Evolutionary conservation across 1,284 basidiomycete species (phyloP).

Genomic region (Fomitopsis schrenkii): DNA sequence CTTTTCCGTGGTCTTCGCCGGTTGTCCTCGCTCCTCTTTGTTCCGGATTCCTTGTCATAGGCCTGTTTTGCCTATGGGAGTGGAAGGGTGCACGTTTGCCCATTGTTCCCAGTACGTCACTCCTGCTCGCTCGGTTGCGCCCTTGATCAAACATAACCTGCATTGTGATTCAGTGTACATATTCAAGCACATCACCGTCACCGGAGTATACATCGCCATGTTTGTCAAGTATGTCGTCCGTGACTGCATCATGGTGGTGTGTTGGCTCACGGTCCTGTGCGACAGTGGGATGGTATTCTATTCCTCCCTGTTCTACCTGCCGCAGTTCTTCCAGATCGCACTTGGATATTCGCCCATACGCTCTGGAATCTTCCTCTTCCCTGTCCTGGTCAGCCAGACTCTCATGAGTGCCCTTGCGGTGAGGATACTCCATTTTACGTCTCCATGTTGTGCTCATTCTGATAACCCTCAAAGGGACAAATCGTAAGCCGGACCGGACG

Average conservation of each 20-base stretch:
- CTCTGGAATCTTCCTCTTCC: constrained; percentile 60
- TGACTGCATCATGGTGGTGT: background rate
- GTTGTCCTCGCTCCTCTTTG: constrained; percentile 60
- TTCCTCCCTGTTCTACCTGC: constrained; percentile 61
- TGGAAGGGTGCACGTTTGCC: constrained; percentile 66
- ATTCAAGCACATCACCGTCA: constrained; percentile 67
- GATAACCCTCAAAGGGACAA: background rate
- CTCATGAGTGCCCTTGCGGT: constrained; percentile 52
- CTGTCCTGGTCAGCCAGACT: constrained; percentile 64
- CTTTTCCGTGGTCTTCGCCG: constrained; percentile 65
- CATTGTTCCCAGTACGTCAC: constrained; percentile 56
- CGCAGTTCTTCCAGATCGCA: constrained; percentile 74
- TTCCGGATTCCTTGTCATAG: constrained; percentile 50
- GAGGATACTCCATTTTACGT: constrained; percentile 12
- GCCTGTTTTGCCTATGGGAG: constrained; percentile 68
- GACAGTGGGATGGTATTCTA: constrained; percentile 55
- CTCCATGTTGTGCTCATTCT: no score
- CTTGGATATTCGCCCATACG: constrained; percentile 60
- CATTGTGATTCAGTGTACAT: constrained; percentile 50
- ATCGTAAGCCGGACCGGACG: constrained; percentile 62
- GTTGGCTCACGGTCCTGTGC: background rate
- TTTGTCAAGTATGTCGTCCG: constrained; percentile 51
- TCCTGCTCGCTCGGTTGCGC: background rate
- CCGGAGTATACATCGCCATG: constrained; percentile 65
- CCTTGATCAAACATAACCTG: background rate